These are phyloP conservation scores for Melaleuca alternifolia DNA, from an alignment of 345 rosid genomes.

Conservation along the genomic window DNA sequence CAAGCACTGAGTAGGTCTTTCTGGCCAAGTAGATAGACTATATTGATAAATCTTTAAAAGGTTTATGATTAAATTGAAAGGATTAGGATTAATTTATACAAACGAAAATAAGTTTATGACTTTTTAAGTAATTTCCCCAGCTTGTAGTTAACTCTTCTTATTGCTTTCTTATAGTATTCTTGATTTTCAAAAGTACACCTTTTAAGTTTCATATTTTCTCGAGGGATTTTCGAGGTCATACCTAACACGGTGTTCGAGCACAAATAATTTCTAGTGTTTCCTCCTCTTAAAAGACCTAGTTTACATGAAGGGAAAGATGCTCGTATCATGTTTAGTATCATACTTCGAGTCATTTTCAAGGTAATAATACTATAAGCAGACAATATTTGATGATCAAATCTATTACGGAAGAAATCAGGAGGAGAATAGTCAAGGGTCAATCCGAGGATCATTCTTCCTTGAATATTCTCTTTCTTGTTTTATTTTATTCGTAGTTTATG, in stretches of 20 bases:
- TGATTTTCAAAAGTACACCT: too few species aligned
- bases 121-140: not conserved
- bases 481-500: not conserved
- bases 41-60: too few species aligned
- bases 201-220: not conserved
- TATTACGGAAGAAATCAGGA: not conserved
- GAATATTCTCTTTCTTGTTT: not conserved
- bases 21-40: too few species aligned
- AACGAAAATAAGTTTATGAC: not conserved
- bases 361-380: not conserved
- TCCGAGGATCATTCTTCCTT: not conserved
- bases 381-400: not conserved
- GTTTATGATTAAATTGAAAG: not conserved
- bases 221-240: not conserved
- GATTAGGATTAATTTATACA: not conserved
- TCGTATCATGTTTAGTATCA: not conserved
- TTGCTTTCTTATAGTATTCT: not conserved
- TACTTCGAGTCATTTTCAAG: not conserved
- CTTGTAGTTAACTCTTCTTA: not conserved
- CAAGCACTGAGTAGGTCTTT: too few species aligned
- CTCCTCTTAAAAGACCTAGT: not conserved
- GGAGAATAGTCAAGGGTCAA: not conserved
- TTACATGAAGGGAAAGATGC: not conserved
- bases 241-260: not conserved
- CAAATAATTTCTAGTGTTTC: accelerated